phyloP scores from a whole-genome alignment of 306 rosid genomes.

The Quercus agrifolia region DNA sequence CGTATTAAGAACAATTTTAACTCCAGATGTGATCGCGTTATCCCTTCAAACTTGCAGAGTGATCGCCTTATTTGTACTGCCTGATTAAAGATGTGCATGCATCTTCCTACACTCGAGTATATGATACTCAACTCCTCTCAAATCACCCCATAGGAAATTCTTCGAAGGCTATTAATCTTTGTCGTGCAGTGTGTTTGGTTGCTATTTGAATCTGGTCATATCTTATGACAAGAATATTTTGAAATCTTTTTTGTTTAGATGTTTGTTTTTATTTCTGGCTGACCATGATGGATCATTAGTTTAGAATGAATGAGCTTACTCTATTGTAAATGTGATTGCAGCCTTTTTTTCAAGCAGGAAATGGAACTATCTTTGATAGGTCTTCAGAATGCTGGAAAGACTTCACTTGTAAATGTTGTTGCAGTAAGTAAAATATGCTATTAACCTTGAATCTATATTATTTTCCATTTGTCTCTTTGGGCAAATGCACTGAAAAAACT shows the following conservation, averaged over 20 bases:
- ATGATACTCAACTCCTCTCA: neutral
- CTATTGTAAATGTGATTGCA: slow-evolving; percentile 45
- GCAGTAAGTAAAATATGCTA: slow-evolving; percentile 55
- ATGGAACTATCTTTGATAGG: slow-evolving; percentile 93
- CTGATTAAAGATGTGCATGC: neutral
- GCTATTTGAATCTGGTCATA: neutral
- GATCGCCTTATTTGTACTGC: too few species aligned
- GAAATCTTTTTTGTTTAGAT: neutral
- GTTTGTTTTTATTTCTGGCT: neutral
- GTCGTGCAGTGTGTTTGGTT: neutral
- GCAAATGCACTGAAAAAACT: slow-evolving; percentile 20
- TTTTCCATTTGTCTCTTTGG: slow-evolving; percentile 13
- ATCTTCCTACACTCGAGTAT: neutral
- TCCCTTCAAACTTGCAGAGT: too few species aligned
- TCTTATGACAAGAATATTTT: neutral
- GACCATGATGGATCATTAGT: slow-evolving; percentile 18
- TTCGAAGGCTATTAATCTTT: neutral
- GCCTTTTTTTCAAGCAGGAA: slow-evolving; percentile 96
- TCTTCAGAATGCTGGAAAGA: slow-evolving; percentile 93
- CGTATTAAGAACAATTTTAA: too few species aligned
- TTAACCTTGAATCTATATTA: neutral
- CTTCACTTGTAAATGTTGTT: slow-evolving; percentile 88
- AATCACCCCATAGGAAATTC: neutral
- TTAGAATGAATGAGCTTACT: slow-evolving; percentile 17
- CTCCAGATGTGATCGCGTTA: too few species aligned